These are phyloP conservation scores for Chiua virens DNA, from an alignment of 768 basidiomycete species.

Conservation along the genomic window DNA sequence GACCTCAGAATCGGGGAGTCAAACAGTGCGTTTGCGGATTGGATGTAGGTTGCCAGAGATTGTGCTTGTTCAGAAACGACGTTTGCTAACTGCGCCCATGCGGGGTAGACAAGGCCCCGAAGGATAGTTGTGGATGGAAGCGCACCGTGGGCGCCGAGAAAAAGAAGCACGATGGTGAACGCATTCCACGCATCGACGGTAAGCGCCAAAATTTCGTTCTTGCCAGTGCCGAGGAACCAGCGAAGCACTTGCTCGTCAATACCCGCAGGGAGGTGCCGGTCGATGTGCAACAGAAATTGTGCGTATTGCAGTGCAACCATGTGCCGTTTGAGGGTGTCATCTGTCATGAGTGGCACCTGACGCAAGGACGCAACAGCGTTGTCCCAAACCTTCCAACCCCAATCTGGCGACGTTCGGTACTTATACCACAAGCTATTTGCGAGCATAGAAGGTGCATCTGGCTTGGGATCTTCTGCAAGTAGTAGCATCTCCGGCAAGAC, in stretches of 20 bases:
- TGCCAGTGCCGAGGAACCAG: constrained; percentile 74
- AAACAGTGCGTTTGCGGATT: constrained; percentile 64
- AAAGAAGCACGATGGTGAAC: constrained; percentile 58
- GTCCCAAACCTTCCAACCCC: constrained; percentile 86
- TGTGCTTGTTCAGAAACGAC: constrained; percentile 38
- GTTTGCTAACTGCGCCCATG: no score
- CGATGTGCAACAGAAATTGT: constrained; percentile 67
- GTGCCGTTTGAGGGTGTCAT: constrained; percentile 46
- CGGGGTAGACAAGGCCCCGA: constrained; percentile 75
- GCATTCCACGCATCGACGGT: constrained; percentile 66
- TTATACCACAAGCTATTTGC: constrained; percentile 83
- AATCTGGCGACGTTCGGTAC: constrained; percentile 68
- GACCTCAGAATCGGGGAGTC: constrained; percentile 56
- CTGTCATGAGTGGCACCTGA: no score
- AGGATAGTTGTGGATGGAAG: constrained; percentile 72
- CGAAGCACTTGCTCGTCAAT: constrained; percentile 67
- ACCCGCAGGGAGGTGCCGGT: constrained; percentile 73
- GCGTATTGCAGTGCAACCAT: constrained; percentile 66
- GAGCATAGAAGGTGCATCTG: constrained; percentile 64
- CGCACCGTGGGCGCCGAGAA: constrained; percentile 65
- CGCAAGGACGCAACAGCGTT: constrained; percentile 72
- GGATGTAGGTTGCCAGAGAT: constrained; percentile 51
- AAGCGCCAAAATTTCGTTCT: constrained; percentile 59
- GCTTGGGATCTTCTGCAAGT: constrained; percentile 55
- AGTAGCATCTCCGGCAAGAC: constrained; percentile 63